phyloP scores from a whole-genome alignment of 2,329 filamentous ascomycete species.

The Chaetoscypha palmicola region DNA sequence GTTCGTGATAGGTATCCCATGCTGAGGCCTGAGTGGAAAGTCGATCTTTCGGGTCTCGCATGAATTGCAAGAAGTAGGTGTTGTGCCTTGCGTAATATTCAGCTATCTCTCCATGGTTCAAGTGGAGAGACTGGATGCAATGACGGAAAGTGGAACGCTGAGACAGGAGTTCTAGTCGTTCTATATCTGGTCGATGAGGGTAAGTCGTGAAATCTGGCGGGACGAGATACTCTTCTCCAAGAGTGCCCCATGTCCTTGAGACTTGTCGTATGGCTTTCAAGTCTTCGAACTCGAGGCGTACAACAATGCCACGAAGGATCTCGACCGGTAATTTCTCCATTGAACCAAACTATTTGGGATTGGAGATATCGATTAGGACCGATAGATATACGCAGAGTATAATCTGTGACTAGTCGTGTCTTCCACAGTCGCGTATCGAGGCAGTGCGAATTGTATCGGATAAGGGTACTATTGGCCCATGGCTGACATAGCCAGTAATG shows the following conservation, averaged over 20 bases:
- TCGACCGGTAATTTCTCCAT: conserved; percentile 24
- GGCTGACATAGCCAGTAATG: no score
- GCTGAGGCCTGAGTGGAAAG: conserved; percentile 27
- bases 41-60: conserved; percentile 23
- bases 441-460: no score
- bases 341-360: no score
- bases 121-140: conserved; percentile 13
- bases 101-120: conserved; percentile 27
- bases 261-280: conserved; percentile 20
- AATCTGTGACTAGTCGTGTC: no score
- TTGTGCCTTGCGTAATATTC: conserved; percentile 29
- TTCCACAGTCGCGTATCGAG: no score
- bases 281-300: conserved; percentile 9
- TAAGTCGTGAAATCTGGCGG: conserved; percentile 15
- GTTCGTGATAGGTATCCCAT: conserved; percentile 27
- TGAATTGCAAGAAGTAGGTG: conserved; percentile 25
- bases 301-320: conserved; percentile 19
- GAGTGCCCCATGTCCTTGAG: conserved; percentile 18
- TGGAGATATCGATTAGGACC: no score
- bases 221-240: conserved; percentile 26
- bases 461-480: no score
- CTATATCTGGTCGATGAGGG: conserved; percentile 20
- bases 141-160: conserved; percentile 20
- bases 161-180: conserved; percentile 20
- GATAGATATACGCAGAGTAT: no score